Evolutionary conservation across 108 stramenopile species (phyloP), one percentile per base, ranked within the genome.

Genomic region (Pseudonitzschia multistriata): DNA sequence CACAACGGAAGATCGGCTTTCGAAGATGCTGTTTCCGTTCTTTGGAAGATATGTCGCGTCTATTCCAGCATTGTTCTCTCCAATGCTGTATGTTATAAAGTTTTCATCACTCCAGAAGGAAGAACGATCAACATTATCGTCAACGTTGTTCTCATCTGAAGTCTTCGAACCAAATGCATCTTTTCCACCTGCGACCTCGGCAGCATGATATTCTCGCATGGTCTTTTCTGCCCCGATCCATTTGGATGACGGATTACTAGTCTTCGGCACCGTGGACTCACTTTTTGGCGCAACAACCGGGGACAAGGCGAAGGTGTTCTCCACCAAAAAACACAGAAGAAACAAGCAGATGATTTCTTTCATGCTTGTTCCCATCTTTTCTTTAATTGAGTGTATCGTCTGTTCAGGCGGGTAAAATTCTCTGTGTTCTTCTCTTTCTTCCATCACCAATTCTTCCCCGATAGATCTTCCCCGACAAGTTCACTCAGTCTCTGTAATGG

Each of bases 171-270:
- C 33, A 29, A 59, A 59, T 6, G 57, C 10, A 35, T 59, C 57
- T 59, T 33, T 59, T 59, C 57, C 57, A 21, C 57, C 57, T 14
- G 31, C 15, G 17, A 59, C 35, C 35, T 59, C 57, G 13, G 27
- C 15, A 19, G 31, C 57, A 59, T 59, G 57, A 33, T 34, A 0
- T 5, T 35, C 35, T 2, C n/a, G 29, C 57, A 59, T 59, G 35
- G 35, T 14, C 1, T 8, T 30, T 35, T 59, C 31, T 15, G 35
- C 33, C 2, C 35, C 50, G 8, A 1, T 52, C 7, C 50, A 25
- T 52, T 24, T 45, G 8, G 25, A 52, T 7, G 8, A 24, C 4
- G 3, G 3, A 4, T 25, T 24, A 24, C 22, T 52, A 24, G 50
- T 24, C 2, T n/a, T 24, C 19, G 50, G 8, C 50, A 24, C 42